Base-by-base conservation (phyloP, 2,329 filamentous ascomycete species). In the Colletotrichum destructivum region DNA sequence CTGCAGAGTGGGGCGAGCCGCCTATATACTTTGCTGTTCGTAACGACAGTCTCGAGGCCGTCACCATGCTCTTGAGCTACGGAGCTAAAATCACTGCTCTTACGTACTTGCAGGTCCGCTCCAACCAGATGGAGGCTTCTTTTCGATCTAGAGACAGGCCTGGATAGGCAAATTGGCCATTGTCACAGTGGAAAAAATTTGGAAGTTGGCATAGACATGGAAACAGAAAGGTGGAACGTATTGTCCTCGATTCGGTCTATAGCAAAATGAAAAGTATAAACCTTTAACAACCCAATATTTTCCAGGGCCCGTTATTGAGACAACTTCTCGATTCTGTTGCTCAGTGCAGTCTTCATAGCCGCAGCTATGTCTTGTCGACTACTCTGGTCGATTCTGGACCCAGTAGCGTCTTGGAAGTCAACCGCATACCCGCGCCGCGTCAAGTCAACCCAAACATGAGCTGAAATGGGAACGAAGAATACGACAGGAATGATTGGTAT, bases 1-100 rank as follows among this genome's bases (percentile, higher is more conserved):
- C 56, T 16, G 40, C 40, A 13, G 56, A 60, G 40, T 60, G 40
- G 56, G 40, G 56, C 56, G 21, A 59, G 56, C 56, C 38, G 18
- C 56, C 40, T 6, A 59, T 59, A n/a, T 59, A 59, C 40, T 59
- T 59, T 59, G 38, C 56, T 8, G 56, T 59, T 16, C 56, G 56
- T 16, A 59, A 59, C 23, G n/a, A 59, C 23, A 59, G 38, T 16
- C 35, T 44, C 12, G 40, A 9, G 1, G 56, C 56, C 38, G 56
- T 59, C 11, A 15, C 23, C 18, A 12, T 59, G 38, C 56, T 59
- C n/a, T n/a, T 46, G n/a, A 15, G 8, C 13, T 42, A 21, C 16
- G n/a, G 40, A 4, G 40, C 40, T 18, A 59, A 23, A 42, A 6
- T 23, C 4, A 59, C 56, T 26, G 40, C 56, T 59, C 13, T 12